Base-by-base conservation (phyloP, 129 eudicot genomes). In the Pseudognaphalium luteoalbum region DNA sequence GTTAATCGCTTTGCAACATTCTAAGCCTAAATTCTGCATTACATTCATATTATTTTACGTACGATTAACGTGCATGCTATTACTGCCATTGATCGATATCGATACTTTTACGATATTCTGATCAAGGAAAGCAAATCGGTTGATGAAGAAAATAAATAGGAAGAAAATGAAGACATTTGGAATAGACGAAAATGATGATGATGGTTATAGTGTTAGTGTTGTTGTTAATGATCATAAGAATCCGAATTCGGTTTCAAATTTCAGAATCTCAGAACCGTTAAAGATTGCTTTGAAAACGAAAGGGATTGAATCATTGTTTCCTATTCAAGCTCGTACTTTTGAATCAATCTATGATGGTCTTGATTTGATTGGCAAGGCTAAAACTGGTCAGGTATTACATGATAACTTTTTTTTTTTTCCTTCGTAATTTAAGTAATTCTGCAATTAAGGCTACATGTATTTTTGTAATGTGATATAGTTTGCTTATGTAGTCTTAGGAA, bases 331-430 rank as follows among this genome's bases (percentile, higher is more conserved):
- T 4, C 82, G 89, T 81, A 95, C 99, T 6, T 95, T 95, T 70
- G 60, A 83, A 37, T 67, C 76, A 8, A 73, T 95, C 14, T 82
- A 89, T 14, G 96, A 91, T 32, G 99, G 99, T 51, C 75, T 83
- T 19, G 99, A 95, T 88, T 81, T 95, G 90, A 92, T 95, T 65
- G 99, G 99, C 44, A 86, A 96, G 63, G 99, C 99, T 1, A 87
- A 96, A 10, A 95, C 99, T 1, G 97, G 99, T 51, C 99, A 95
- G 97, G 99, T 94, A 77, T 17, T 44, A 33, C 8, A 32, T 32
- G 34, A 32, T 32, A 32, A 2, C 34, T 32, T 32, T 17, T 22
- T 1, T 4, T 66, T 10, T 12, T 63, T 21, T 8, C 21, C 5
- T 12, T 7, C 19, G 29, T 19, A 4, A 15, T 51, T 5, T 52